phyloP scores from a whole-genome alignment of 2,329 filamentous ascomycete genomes.

The Phyllosticta paracitricarpa region DNA sequence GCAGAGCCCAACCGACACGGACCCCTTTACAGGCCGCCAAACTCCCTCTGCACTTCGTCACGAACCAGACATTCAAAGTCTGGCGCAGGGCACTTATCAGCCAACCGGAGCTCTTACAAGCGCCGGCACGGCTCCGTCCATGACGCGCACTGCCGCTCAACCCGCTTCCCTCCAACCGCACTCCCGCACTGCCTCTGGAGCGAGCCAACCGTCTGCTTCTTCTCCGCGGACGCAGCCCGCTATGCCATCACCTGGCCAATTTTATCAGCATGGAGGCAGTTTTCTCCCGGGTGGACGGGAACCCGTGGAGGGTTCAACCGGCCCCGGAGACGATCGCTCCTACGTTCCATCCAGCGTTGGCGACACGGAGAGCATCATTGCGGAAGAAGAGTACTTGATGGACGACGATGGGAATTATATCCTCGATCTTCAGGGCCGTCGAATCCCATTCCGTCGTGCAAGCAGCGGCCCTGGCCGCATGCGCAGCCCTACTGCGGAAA shows the following conservation, averaged over 20 bases:
- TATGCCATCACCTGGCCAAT: constrained; percentile 19
- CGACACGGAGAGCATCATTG: constrained; percentile 23
- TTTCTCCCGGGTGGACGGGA: constrained; percentile 21
- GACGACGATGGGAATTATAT: constrained; percentile 28
- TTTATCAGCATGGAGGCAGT: constrained; percentile 28
- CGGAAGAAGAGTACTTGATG: constrained; percentile 28
- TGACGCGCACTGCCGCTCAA: not conserved
- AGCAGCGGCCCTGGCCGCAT: not conserved
- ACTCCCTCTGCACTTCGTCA: constrained; percentile 14
- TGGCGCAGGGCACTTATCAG: constrained; percentile 21
- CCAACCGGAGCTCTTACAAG: constrained; percentile 17
- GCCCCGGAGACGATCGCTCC: constrained; percentile 18
- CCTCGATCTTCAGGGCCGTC: constrained; percentile 25
- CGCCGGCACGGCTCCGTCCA: constrained; percentile 5
- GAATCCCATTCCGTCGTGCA: constrained; percentile 19
- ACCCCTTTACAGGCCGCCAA: constrained; percentile 48
- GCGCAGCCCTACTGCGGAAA: constrained; percentile 1
- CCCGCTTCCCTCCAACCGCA: constrained; percentile 9
- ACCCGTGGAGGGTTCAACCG: constrained; percentile 1
- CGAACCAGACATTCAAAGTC: constrained; percentile 22
- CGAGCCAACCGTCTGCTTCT: not conserved
- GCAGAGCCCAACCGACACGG: constrained; percentile 47
- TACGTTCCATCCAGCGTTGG: constrained; percentile 24
- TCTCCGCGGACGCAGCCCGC: not conserved
- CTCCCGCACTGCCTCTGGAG: constrained; percentile 1